Percentiles rank a stretch among this genome's conserved stretches.
Evolutionary conservation across 345 rosid genomes (phyloP).

Genomic region (Rubroshorea leprosula): DNA sequence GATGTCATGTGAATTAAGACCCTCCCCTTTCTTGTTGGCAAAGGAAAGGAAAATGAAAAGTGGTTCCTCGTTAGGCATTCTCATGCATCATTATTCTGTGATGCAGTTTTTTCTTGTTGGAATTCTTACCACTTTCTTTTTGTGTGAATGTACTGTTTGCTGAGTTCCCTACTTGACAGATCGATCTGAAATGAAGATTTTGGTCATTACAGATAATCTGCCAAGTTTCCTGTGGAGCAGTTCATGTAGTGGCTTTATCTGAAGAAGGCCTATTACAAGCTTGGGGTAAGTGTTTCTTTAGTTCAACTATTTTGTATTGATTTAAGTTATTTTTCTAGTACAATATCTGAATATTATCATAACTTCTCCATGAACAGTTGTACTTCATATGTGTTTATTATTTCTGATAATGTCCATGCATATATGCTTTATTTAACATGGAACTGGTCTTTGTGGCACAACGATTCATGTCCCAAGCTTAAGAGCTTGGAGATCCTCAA

Average conservation of each 20-base stretch:
- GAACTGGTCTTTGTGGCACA: no score
- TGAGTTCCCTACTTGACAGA: not conserved
- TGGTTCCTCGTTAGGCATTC: not conserved
- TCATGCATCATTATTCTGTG: not conserved
- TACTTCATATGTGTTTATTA: not conserved
- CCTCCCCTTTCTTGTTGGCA: not conserved
- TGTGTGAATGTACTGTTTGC: not conserved
- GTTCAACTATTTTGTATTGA: slow-evolving; percentile 2
- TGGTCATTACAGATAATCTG: slow-evolving; percentile 40
- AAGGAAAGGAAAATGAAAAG: not conserved
- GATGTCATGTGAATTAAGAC: not conserved
- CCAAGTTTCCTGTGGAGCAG: slow-evolving; percentile 93
- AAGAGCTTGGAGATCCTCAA: no score
- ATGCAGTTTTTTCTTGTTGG: not conserved
- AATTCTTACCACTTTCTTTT: not conserved
- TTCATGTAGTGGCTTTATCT: slow-evolving; percentile 87
- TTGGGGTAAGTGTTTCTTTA: slow-evolving; percentile 57
- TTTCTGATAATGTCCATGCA: slow-evolving; percentile 5
- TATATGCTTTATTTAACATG: no score
- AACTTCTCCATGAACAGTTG: slow-evolving; percentile 6
- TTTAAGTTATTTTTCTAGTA: not conserved
- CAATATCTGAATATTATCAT: not conserved
- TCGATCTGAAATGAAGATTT: slow-evolving; percentile 5
- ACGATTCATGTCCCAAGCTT: no score
- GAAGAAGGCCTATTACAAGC: slow-evolving; percentile 84